phyloP scores from a whole-genome alignment of 1,284 basidiomycete species.

The Pyrrhoderma lamaoense region DNA sequence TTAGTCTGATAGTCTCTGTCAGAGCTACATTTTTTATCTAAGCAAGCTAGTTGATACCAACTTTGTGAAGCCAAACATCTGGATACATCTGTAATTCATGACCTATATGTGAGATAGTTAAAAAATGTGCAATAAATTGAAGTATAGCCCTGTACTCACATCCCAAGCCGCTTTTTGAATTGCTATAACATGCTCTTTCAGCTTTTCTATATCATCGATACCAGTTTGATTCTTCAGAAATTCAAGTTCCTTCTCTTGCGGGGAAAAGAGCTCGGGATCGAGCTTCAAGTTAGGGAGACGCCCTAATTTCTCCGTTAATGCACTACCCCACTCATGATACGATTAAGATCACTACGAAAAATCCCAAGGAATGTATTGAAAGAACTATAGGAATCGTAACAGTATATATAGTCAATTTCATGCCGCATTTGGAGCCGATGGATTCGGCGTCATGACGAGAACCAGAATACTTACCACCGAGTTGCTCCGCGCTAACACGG shows the following conservation, averaged over 20 bases:
- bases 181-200: constrained; percentile 14
- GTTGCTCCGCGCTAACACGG: too few species aligned
- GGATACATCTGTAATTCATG: constrained; percentile 17
- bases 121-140: neutral
- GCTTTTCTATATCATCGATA: constrained; percentile 16
- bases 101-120: constrained; percentile 9
- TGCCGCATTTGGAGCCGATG: too few species aligned
- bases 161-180: constrained; percentile 16
- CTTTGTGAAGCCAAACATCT: constrained; percentile 11
- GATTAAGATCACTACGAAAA: neutral
- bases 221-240: constrained; percentile 17
- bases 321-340: neutral
- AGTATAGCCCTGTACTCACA: neutral
- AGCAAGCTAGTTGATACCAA: neutral
- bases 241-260: constrained; percentile 7
- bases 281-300: constrained; percentile 5
- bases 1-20: constrained; percentile 8
- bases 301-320: neutral
- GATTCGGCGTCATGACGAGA: too few species aligned
- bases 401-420: too few species aligned
- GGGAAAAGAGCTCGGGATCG: constrained; percentile 7
- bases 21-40: neutral
- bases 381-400: neutral
- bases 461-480: too few species aligned
- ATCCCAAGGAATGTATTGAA: neutral